Evolutionary conservation across 257 asterid genomes (phyloP).

Genomic region (Solanum pennellii): DNA sequence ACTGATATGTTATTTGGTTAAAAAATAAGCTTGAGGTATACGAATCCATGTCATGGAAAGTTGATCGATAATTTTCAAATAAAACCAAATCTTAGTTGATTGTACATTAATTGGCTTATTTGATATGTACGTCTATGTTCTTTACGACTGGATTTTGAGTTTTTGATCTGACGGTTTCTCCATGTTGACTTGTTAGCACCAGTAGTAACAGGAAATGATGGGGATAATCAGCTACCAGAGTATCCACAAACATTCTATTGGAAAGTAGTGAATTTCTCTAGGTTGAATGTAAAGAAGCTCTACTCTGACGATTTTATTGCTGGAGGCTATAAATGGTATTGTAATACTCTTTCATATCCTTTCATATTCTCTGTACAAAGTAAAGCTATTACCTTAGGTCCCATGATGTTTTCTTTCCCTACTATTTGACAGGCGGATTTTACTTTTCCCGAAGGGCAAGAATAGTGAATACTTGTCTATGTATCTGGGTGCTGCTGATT

Average conservation of each 20-base stretch:
- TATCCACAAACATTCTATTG: not conserved
- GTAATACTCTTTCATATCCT: not conserved
- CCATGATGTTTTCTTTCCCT: not conserved
- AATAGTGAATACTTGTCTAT: slow-evolving; percentile 26
- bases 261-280: not conserved
- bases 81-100: not conserved
- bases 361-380: not conserved
- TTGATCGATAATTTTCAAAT: not conserved
- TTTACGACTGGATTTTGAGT: not conserved
- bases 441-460: slow-evolving; percentile 40
- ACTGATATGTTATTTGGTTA: not conserved
- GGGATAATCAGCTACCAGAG: not conserved
- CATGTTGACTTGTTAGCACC: not conserved
- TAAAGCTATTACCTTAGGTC: not conserved
- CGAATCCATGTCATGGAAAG: not conserved
- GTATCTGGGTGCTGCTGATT: slow-evolving; percentile 45
- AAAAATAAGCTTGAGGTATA: not conserved
- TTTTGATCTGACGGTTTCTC: not conserved
- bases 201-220: not conserved
- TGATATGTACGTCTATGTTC: not conserved
- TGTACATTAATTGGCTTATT: not conserved
- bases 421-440: slow-evolving; percentile 39
- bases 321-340: slow-evolving; percentile 3
- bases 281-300: not conserved
- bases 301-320: not conserved